Conservation (phyloP, 306 rosid species). For the Arachis hypogaea region DNA sequence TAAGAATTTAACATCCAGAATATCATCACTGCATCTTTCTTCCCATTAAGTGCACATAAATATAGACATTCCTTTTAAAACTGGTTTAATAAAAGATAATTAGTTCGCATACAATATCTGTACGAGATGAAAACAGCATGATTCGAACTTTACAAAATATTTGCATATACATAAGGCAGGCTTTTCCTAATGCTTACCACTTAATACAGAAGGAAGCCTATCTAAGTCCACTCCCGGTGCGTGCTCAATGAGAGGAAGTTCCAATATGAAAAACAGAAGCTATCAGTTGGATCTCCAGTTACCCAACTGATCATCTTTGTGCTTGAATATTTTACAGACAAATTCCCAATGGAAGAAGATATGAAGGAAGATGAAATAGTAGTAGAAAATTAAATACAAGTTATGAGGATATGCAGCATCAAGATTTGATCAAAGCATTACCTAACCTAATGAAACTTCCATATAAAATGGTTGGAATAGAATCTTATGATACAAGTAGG, state of each 20-base stretch:
- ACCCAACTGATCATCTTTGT: constrained; percentile 7
- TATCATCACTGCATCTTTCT: constrained; percentile 23
- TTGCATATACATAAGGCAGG: background rate
- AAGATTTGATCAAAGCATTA: background rate
- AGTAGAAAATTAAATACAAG: background rate
- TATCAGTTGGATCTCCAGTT: constrained; percentile 32
- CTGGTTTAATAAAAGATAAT: constrained; percentile 13
- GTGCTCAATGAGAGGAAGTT: constrained; percentile 97
- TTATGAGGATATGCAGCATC: background rate
- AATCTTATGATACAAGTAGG: constrained; percentile 5
- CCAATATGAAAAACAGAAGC: constrained; percentile 40
- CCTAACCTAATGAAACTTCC: background rate
- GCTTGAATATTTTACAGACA: constrained; percentile 10
- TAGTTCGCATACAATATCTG: background rate
- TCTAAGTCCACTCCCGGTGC: constrained; percentile 75
- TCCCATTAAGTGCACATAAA: constrained; percentile 18
- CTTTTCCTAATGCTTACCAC: constrained; percentile 55
- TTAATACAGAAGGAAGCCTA: constrained; percentile 65
- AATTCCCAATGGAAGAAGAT: constrained; percentile 8
- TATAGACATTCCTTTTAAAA: background rate
- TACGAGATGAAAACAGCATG: background rate
- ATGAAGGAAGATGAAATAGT: background rate
- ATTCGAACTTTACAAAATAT: constrained; percentile 4
- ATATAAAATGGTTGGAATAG: background rate
- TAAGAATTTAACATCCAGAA: background rate